These are phyloP conservation scores for Cytospora mali DNA, from an alignment of 2,329 filamentous ascomycete species.

Conservation along the genomic window DNA sequence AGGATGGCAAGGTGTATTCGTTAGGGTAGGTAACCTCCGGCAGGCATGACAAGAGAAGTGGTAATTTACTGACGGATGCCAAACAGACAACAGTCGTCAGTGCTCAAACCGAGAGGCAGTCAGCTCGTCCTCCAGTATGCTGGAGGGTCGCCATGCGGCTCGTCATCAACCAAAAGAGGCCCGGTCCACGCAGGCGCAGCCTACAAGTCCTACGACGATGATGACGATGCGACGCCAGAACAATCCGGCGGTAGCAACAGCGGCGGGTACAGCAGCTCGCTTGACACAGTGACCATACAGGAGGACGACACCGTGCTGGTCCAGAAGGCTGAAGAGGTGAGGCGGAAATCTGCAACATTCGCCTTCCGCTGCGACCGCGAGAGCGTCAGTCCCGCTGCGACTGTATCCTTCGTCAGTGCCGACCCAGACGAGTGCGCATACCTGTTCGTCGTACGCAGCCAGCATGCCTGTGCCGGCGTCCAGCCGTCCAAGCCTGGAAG, in stretches of 20 bases:
- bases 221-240: slow-evolving; percentile 34
- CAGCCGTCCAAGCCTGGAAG: slow-evolving; percentile 73
- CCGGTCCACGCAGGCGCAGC: slow-evolving; percentile 35
- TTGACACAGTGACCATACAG: slow-evolving; percentile 30
- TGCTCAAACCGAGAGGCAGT: slow-evolving; percentile 63
- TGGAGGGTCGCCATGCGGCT: slow-evolving; percentile 73
- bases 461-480: slow-evolving; percentile 72
- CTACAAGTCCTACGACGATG: slow-evolving; percentile 32
- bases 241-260: slow-evolving; percentile 7
- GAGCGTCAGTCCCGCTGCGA: slow-evolving; percentile 66
- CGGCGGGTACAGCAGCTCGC: slow-evolving; percentile 21
- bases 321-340: slow-evolving; percentile 30
- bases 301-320: slow-evolving; percentile 38
- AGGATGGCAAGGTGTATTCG: slow-evolving; percentile 66
- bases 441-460: slow-evolving; percentile 89
- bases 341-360: slow-evolving; percentile 81
- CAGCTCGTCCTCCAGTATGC: slow-evolving; percentile 79
- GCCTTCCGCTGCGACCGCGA: slow-evolving; percentile 93
- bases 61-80: slow-evolving; percentile 18
- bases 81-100: slow-evolving; percentile 56
- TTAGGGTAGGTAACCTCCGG: slow-evolving; percentile 68
- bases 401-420: slow-evolving; percentile 78
- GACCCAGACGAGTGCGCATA: slow-evolving; percentile 92
- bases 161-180: slow-evolving; percentile 42
- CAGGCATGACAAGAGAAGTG: neutral